phyloP scores from a whole-genome alignment of 345 rosid genomes.

The Pugionium dolabratum region DNA sequence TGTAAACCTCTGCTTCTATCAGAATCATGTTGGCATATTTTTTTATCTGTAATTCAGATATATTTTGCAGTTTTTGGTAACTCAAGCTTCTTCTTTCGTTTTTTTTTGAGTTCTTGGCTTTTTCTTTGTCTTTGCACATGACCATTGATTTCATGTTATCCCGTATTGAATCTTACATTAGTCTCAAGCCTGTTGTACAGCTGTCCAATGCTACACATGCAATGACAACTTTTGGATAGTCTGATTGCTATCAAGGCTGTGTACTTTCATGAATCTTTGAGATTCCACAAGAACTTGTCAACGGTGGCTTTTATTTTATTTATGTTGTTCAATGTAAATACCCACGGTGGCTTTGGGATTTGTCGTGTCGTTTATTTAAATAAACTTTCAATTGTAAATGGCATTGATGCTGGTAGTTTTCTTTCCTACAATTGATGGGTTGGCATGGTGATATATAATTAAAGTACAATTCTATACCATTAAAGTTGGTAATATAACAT shows the following conservation, averaged over 20 bases:
- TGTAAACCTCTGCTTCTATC: too few species aligned
- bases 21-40: conserved; percentile 17
- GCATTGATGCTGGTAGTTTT: conserved; percentile 27
- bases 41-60: conserved; percentile 17
- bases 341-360: conserved; percentile 20
- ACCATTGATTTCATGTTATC: conserved; percentile 19
- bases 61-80: conserved; percentile 10
- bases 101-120: conserved; percentile 29
- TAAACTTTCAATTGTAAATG: conserved; percentile 9
- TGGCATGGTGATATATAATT: conserved; percentile 8
- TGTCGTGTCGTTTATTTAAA: conserved; percentile 4
- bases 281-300: conserved; percentile 29
- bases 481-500: conserved; percentile 17
- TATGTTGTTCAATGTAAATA: conserved; percentile 28
- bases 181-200: conserved; percentile 38
- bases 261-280: conserved; percentile 23
- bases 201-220: conserved; percentile 34
- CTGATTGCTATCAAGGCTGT: conserved; percentile 34
- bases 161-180: conserved; percentile 21
- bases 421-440: not conserved
- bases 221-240: conserved; percentile 28
- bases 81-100: conserved; percentile 4
- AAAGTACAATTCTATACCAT: conserved; percentile 12
- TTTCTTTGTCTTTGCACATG: conserved; percentile 23
- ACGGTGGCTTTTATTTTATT: conserved; percentile 31